Percentiles rank a stretch among this genome's conserved stretches.
Conservation (phyloP, 805 yeast genomes). For the Cyberlindnera mississippiensis region DNA sequence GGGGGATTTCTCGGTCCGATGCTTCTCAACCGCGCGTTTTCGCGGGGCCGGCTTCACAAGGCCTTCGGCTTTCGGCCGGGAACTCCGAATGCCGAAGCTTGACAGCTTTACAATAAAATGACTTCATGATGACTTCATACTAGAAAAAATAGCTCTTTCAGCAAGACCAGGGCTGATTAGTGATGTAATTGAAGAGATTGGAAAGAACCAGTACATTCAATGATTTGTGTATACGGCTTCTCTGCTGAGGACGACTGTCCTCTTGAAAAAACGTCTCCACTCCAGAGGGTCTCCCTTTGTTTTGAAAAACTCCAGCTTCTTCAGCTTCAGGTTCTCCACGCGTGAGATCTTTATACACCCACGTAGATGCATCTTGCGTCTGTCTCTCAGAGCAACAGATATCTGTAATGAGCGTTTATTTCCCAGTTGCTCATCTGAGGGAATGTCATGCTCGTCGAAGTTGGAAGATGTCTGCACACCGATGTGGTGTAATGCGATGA, state of each 20-base stretch:
- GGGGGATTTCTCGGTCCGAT: too few species aligned
- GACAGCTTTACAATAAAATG: too few species aligned
- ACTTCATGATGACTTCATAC: too few species aligned
- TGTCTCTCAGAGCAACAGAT: constrained; percentile 38
- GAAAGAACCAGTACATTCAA: background rate
- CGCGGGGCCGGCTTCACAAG: too few species aligned
- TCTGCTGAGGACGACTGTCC: constrained; percentile 51
- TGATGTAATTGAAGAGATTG: too few species aligned
- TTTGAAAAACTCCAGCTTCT: constrained; percentile 51
- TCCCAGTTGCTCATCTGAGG: constrained; percentile 10
- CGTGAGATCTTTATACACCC: constrained; percentile 44
- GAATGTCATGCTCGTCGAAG: constrained; percentile 14
- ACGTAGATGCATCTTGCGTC: constrained; percentile 39
- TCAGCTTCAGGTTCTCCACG: constrained; percentile 35
- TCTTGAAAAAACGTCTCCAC: constrained; percentile 66
- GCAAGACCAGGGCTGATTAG: too few species aligned
- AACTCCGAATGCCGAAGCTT: too few species aligned
- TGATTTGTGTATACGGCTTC: constrained; percentile 47
- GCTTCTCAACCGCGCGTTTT: too few species aligned
- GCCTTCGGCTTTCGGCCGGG: too few species aligned
- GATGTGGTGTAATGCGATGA: constrained; percentile 39
- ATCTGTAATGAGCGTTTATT: constrained; percentile 17
- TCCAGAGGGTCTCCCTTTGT: constrained; percentile 66
- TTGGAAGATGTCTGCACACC: constrained; percentile 33
- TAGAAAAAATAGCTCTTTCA: too few species aligned